Evolutionary conservation across 192 early-diverging fungal genomes (phyloP).

Genomic region (Irineochytrium annulatum): DNA sequence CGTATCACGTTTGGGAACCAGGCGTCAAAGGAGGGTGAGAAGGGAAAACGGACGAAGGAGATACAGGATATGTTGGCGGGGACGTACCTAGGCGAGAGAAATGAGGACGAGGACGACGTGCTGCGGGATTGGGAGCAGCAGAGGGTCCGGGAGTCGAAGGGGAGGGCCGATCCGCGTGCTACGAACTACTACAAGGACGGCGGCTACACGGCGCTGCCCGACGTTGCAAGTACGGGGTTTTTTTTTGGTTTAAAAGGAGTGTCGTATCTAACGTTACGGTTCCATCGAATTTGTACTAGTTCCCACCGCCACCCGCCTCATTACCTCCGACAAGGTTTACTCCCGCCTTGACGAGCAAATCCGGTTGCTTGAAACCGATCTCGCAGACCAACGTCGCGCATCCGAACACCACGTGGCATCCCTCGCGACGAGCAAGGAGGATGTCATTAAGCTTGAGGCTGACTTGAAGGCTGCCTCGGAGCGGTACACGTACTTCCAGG

Average conservation of each 20-base stretch:
- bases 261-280: neutral
- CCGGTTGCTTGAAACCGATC: neutral
- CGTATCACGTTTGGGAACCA: slow-evolving; percentile 21
- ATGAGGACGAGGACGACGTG: slow-evolving; percentile 3
- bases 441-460: neutral
- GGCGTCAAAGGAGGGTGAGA: slow-evolving; percentile 1
- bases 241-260: neutral
- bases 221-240: no score
- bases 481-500: slow-evolving; percentile 22
- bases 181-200: neutral
- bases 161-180: neutral
- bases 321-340: neutral
- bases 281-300: neutral
- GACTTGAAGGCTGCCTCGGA: neutral
- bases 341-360: neutral
- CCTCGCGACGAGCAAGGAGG: neutral
- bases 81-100: neutral
- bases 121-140: slow-evolving; percentile 4
- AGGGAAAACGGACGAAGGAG: slow-evolving; percentile 12
- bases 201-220: no score
- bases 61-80: slow-evolving; percentile 9
- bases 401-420: neutral
- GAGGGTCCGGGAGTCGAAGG: neutral
- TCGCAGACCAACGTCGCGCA: no score
- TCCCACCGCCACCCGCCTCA: slow-evolving; percentile 1